Percentiles rank a stretch among this genome's conserved stretches.
Evolutionary conservation across 2,329 filamentous ascomycete species (phyloP).

Genomic region (Colletotrichum horii): DNA sequence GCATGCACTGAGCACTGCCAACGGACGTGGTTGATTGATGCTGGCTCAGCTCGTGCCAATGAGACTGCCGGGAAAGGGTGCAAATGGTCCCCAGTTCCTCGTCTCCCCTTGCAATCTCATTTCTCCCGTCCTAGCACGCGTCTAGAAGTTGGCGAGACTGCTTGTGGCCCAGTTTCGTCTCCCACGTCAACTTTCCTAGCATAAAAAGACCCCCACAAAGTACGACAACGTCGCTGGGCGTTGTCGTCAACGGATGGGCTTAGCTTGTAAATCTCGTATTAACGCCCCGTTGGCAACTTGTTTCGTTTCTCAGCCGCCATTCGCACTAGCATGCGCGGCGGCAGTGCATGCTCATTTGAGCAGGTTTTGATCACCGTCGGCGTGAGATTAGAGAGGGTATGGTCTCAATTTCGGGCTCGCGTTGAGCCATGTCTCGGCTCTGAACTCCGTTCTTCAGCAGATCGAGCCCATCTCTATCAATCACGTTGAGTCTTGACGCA

Average conservation of each 20-base stretch:
- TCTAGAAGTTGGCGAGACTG: conserved; percentile 25
- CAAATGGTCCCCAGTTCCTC: conserved; percentile 32
- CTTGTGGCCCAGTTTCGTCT: background rate
- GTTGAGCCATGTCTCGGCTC: conserved; percentile 11
- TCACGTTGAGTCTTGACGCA: background rate
- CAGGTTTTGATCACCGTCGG: background rate
- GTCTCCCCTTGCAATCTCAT: conserved; percentile 28
- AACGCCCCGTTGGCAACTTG: background rate
- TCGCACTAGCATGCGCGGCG: conserved; percentile 19
- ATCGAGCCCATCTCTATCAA: background rate
- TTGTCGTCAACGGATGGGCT: conserved; percentile 10
- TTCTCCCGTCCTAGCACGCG: conserved; percentile 26
- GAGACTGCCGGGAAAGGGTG: conserved; percentile 28
- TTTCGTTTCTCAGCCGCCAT: conserved; percentile 4
- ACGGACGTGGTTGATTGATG: background rate
- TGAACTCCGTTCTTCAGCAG: conserved; percentile 15
- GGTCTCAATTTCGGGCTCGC: background rate
- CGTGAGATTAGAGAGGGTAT: conserved; percentile 7
- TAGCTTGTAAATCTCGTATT: conserved; percentile 17
- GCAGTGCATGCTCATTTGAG: conserved; percentile 7
- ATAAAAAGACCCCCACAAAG: conserved; percentile 18
- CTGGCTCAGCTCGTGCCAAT: conserved; percentile 31
- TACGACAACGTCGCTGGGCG: background rate
- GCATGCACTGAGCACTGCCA: background rate
- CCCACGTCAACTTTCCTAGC: background rate